Percentiles rank a stretch among this genome's conserved stretches.
Conservation (phyloP, 2,329 filamentous ascomycete species). For the Penicillium sp. region DNA sequence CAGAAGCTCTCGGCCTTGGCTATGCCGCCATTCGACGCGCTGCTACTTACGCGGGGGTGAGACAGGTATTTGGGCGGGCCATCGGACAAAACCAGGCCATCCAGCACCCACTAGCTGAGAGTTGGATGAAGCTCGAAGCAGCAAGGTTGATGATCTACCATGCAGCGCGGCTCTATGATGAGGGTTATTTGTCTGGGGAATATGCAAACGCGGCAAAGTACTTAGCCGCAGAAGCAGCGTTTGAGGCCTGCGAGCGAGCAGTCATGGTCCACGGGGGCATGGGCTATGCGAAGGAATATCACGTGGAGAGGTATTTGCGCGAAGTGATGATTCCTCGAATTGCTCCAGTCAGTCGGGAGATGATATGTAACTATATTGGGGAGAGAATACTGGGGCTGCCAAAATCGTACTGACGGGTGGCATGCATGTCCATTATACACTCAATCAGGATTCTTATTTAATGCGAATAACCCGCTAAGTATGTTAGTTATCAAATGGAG, state of each 20-base stretch:
- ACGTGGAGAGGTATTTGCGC: conserved; percentile 59
- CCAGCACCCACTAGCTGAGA: conserved; percentile 56
- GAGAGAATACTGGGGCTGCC: conserved; percentile 41
- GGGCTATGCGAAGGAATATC: conserved; percentile 62
- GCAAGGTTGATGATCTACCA: conserved; percentile 61
- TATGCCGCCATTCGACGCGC: conserved; percentile 48
- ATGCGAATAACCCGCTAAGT: no score
- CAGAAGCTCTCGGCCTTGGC: conserved; percentile 48
- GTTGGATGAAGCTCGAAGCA: conserved; percentile 61
- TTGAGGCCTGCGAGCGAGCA: conserved; percentile 57
- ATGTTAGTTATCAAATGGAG: no score
- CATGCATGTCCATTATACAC: no score
- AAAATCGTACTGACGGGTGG: conserved; percentile 31
- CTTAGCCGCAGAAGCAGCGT: conserved; percentile 60
- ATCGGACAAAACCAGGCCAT: conserved; percentile 61
- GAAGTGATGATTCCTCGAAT: conserved; percentile 60
- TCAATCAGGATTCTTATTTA: no score
- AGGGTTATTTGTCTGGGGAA: conserved; percentile 53
- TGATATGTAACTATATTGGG: conserved; percentile 44
- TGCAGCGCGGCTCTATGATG: conserved; percentile 57
- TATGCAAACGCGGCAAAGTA: conserved; percentile 61
- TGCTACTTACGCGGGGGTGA: conserved; percentile 50
- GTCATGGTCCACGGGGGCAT: conserved; percentile 59
- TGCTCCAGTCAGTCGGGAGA: conserved; percentile 56
- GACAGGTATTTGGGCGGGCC: conserved; percentile 54